Evolutionary conservation across 768 basidiomycete genomes (phyloP).

Genomic region (Naganishia antarctica): DNA sequence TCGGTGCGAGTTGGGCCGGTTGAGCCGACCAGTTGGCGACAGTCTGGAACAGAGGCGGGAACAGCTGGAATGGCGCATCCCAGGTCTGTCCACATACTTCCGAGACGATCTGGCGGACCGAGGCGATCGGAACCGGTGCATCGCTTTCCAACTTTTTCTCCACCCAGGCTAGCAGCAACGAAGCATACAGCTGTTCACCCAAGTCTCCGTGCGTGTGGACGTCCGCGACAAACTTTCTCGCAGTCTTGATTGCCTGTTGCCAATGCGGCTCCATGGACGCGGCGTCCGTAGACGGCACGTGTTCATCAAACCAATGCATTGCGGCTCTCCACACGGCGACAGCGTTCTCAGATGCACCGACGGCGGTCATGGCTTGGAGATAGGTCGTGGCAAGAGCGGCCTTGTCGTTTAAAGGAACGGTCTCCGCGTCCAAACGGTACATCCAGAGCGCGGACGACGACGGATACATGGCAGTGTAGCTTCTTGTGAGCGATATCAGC

Average conservation of each 20-base stretch:
- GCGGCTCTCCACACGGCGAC: neutral
- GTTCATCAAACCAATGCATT: conserved; percentile 10
- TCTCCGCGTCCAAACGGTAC: conserved; percentile 56
- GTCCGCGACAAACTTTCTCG: conserved; percentile 30
- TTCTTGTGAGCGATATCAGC: conserved; percentile 50
- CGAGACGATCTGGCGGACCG: conserved; percentile 14
- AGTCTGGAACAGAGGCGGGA: conserved; percentile 27
- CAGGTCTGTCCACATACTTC: conserved; percentile 19
- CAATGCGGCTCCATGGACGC: conserved; percentile 49
- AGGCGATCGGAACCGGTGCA: conserved; percentile 8
- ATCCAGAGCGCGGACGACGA: conserved; percentile 56
- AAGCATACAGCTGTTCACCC: conserved; percentile 15
- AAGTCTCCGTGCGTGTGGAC: conserved; percentile 3
- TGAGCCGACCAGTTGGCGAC: neutral
- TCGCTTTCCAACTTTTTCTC: conserved; percentile 21
- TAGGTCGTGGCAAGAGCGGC: neutral
- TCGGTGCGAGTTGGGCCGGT: conserved; percentile 21
- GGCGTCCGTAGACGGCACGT: conserved; percentile 29
- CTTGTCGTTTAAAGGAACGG: neutral
- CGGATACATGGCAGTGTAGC: conserved; percentile 41
- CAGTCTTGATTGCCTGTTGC: conserved; percentile 53
- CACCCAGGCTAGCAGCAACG: conserved; percentile 9
- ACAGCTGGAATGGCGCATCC: conserved; percentile 25
- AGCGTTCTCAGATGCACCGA: neutral
- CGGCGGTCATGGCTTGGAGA: conserved; percentile 8